Evolutionary conservation across 805 yeast species (phyloP), one percentile per base, ranked within the genome.

Genomic region (Yarrowia yakushimensis): DNA sequence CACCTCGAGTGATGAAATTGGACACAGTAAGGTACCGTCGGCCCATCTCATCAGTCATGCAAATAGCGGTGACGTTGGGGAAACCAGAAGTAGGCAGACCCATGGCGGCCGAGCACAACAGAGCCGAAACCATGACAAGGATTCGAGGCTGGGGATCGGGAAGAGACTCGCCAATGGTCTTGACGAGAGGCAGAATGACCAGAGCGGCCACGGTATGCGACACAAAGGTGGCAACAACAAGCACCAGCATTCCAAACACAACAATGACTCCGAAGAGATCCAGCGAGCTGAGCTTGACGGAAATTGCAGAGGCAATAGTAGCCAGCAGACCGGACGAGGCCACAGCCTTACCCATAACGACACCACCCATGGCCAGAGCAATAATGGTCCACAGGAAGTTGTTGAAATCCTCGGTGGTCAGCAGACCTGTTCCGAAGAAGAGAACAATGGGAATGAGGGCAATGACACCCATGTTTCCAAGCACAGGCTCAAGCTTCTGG

Each of bases 381-480:
- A 94, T 94, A 68, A 93, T 94, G 4, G 96, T 91, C 99, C 99
- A 93, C 66, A 96, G 85, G 72, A 93, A 93, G 72, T 90, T 93
- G 75, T 94, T 93, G 74, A 93, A 91, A 71, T 93, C 99, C 63
- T 92, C 97, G 1, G 91, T 86, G 9, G 88, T 84, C 64, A 93
- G 77, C 18, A 92, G 75, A 0, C 97, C 97, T 0, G 97, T 84
- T 5, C 97, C 98, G 71, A 93, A 93, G 70, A 93, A 86, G n/a
- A 90, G 75, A n/a, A 91, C 81, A 69, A 93, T 82, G 11, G 99
- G 97, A 17, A 92, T 81, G 63, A 94, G 80, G 0, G 98, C 96
- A 65, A 94, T 85, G 66, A 92, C 86, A n/a, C 99, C 99, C 94
- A 92, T 90, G 69, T 92, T 97, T 33, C 99, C 99, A 70, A 93